A percentile compares a stretch with the other conserved stretches of the same genome.
Evolutionary conservation across 1,284 basidiomycete genomes (phyloP).

Genomic region (Moesziomyces globuligerus): DNA sequence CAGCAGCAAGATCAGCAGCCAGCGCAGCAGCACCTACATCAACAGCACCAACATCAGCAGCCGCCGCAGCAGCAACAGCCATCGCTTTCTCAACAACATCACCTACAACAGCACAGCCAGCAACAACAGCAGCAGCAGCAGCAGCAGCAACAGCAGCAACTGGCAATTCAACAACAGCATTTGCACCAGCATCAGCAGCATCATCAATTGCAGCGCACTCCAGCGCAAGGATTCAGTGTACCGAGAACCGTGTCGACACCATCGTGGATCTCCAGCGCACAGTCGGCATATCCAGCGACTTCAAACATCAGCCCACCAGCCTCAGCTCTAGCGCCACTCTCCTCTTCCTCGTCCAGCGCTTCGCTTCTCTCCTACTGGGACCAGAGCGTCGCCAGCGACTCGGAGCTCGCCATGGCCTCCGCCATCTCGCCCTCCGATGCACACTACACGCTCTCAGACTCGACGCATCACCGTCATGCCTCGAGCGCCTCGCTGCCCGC

Average conservation of each 20-base stretch:
- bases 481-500: conserved; percentile 23
- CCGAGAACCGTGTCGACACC: conserved; percentile 20
- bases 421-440: conserved; percentile 11
- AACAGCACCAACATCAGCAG: not conserved
- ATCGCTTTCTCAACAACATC: not conserved
- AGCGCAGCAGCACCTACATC: not conserved
- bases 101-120: conserved; percentile 7
- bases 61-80: conserved; percentile 6
- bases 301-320: conserved; percentile 1
- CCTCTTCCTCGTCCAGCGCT: conserved; percentile 21
- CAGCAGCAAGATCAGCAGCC: not conserved
- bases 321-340: conserved; percentile 7
- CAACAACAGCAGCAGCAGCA: not conserved
- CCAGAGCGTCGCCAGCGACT: conserved; percentile 20
- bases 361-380: conserved; percentile 34
- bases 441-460: conserved; percentile 14
- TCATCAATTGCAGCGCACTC: not conserved
- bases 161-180: conserved; percentile 1
- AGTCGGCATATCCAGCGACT: conserved; percentile 4
- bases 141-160: conserved; percentile 1
- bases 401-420: conserved; percentile 22
- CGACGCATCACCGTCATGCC: conserved; percentile 23
- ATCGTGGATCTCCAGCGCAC: conserved; percentile 16
- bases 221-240: conserved; percentile 15
- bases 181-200: not conserved